Evolutionary conservation across 1,284 basidiomycete genomes (phyloP).

Genomic region (Sanguinoderma infundibulare): DNA sequence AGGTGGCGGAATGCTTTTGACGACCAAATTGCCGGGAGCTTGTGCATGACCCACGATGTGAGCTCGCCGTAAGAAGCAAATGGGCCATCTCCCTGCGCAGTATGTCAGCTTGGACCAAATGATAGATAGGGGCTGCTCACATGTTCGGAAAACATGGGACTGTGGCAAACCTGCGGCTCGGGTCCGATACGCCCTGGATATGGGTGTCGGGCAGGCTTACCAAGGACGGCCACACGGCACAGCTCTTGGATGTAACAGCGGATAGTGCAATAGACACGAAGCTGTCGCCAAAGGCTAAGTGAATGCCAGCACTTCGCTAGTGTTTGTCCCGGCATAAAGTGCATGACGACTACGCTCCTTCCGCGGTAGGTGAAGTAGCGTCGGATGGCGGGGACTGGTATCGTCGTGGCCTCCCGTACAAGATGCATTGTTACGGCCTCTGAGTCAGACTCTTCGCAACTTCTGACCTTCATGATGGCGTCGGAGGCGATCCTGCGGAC

Average conservation of each 20-base stretch:
- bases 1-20: neutral
- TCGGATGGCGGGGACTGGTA: neutral
- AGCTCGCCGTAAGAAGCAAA: conserved; percentile 17
- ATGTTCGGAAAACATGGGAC: neutral
- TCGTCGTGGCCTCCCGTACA: neutral
- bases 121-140: neutral
- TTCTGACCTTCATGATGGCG: neutral
- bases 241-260: conserved; percentile 37
- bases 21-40: neutral
- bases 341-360: conserved; percentile 24
- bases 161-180: conserved; percentile 2
- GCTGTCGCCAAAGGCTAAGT: conserved; percentile 26
- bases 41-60: conserved; percentile 13
- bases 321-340: conserved; percentile 30
- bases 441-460: neutral
- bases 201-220: conserved; percentile 1
- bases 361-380: neutral
- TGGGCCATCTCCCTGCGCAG: conserved; percentile 8
- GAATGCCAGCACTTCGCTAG: conserved; percentile 31
- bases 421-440: neutral
- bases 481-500: conserved; percentile 1
- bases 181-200: conserved; percentile 15
- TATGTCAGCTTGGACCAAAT: neutral
- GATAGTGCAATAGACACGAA: conserved; percentile 32
- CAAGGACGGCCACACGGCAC: conserved; percentile 4